Conservation (phyloP, 1,139 yeast species). For the Arxiozyma telluris region DNA sequence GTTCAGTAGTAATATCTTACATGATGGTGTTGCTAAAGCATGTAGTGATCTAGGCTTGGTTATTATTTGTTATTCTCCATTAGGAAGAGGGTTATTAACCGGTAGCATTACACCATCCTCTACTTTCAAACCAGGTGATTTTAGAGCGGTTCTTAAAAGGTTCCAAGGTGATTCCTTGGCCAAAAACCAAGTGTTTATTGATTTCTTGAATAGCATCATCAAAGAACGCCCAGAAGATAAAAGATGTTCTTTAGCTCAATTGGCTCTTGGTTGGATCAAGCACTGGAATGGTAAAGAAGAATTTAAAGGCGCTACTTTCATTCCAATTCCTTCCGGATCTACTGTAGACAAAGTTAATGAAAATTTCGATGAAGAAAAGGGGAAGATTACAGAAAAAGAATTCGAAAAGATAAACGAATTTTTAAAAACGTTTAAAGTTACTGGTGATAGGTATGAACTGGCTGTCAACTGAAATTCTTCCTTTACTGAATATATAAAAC, state of each 20-base stretch:
- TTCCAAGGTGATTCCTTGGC: slow-evolving; percentile 49
- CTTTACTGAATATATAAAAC: no score
- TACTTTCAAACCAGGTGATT: slow-evolving; percentile 43
- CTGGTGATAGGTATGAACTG: slow-evolving; percentile 44
- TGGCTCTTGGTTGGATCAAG: slow-evolving; percentile 67
- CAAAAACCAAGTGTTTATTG: slow-evolving; percentile 42
- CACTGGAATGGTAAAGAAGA: slow-evolving; percentile 33
- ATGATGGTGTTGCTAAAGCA: slow-evolving; percentile 50
- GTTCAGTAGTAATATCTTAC: slow-evolving; percentile 49
- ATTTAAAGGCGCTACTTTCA: slow-evolving; percentile 41
- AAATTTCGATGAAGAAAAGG: slow-evolving; percentile 38
- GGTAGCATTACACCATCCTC: slow-evolving; percentile 43
- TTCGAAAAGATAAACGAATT: slow-evolving; percentile 42
- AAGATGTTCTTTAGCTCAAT: slow-evolving; percentile 49
- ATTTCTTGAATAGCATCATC: slow-evolving; percentile 37
- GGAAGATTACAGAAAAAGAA: slow-evolving; percentile 45
- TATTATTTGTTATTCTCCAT: slow-evolving; percentile 70
- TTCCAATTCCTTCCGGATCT: slow-evolving; percentile 77
- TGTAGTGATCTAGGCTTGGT: slow-evolving; percentile 54
- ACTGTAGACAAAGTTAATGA: slow-evolving; percentile 48
- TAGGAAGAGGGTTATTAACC: slow-evolving; percentile 70
- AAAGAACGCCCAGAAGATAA: slow-evolving; percentile 37
- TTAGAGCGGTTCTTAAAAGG: slow-evolving; percentile 46
- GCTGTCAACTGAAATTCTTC: slow-evolving; percentile 2
- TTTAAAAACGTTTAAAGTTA: slow-evolving; percentile 33